A percentile compares a stretch with the other conserved stretches of the same genome.
phyloP scores from a whole-genome alignment of 176 grass and related monocot genomes.

The Musa troglodytarum region DNA sequence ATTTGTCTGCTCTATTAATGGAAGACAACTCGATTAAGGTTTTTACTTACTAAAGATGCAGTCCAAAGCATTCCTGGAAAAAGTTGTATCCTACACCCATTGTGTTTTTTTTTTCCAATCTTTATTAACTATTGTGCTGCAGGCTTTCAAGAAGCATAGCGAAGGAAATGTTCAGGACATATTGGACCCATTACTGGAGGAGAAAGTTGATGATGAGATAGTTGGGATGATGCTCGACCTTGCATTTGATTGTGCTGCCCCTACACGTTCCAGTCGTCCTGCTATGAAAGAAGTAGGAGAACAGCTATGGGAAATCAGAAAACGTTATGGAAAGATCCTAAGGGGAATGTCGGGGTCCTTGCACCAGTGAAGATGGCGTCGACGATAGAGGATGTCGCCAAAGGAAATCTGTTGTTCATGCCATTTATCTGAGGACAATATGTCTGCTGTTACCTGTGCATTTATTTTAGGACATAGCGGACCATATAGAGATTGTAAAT shows the following conservation, averaged over 20 bases:
- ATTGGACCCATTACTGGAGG: conserved; percentile 71
- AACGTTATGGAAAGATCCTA: conserved; percentile 41
- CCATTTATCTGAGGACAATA: no score
- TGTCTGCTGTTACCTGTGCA: no score
- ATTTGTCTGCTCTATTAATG: not conserved
- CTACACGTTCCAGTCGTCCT: conserved; percentile 61
- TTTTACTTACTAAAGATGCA: not conserved
- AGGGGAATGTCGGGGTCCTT: conserved; percentile 8
- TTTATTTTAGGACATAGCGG: no score
- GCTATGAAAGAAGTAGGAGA: conserved; percentile 87
- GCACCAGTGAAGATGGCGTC: not conserved
- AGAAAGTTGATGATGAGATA: conserved; percentile 53
- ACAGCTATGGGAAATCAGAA: conserved; percentile 93
- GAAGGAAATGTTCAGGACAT: conserved; percentile 66
- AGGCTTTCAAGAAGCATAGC: conserved; percentile 92
- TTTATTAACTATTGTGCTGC: conserved; percentile 1
- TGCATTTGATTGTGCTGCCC: conserved; percentile 73
- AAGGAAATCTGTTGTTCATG: not conserved
- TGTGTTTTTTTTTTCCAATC: not conserved
- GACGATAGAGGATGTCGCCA: not conserved
- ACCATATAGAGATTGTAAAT: no score
- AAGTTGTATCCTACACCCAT: not conserved
- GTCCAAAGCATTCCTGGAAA: no score
- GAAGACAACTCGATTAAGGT: not conserved
- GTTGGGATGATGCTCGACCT: conserved; percentile 54